These are phyloP conservation scores for Serendipita vermifera DNA, from an alignment of 768 basidiomycete genomes.

Conservation along the genomic window DNA sequence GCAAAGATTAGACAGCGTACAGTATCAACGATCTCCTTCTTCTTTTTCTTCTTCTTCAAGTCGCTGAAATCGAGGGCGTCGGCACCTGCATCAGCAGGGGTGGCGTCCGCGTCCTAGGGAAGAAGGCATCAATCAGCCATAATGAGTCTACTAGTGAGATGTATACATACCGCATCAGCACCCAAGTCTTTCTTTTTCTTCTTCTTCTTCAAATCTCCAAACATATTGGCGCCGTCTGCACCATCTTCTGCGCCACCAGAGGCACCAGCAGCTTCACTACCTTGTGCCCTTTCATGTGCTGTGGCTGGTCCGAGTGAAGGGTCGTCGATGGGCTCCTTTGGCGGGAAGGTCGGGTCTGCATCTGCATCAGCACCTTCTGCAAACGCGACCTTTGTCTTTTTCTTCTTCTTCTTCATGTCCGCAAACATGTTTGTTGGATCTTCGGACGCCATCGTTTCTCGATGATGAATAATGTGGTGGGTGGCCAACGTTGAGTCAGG, in stretches of 20 bases:
- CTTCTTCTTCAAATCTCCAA: slow-evolving; percentile 73
- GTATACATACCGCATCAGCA: slow-evolving; percentile 40
- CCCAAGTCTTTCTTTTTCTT: slow-evolving; percentile 89
- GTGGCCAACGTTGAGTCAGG: slow-evolving; percentile 13
- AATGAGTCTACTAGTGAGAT: not conserved
- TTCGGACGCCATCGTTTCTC: slow-evolving; percentile 42
- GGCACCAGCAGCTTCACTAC: slow-evolving; percentile 21
- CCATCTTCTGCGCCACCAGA: slow-evolving; percentile 23
- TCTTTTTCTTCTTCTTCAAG: slow-evolving; percentile 90
- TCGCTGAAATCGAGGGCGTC: slow-evolving; percentile 92
- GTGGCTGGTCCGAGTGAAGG: slow-evolving; percentile 65
- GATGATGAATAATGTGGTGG: slow-evolving; percentile 14
- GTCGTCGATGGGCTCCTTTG: slow-evolving; percentile 63
- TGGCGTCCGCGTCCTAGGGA: slow-evolving; percentile 17
- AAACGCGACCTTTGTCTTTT: slow-evolving; percentile 79
- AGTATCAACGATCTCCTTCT: slow-evolving; percentile 26
- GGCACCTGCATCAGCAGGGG: slow-evolving; percentile 29
- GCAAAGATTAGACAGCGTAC: not conserved
- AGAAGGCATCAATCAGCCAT: slow-evolving; percentile 9
- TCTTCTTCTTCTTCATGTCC: slow-evolving; percentile 58
- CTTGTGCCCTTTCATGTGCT: slow-evolving; percentile 61
- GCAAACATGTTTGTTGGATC: slow-evolving; percentile 76
- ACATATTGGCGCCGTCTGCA: slow-evolving; percentile 63
- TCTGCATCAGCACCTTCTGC: slow-evolving; percentile 61
- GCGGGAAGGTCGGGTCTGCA: slow-evolving; percentile 68